Base-by-base conservation (phyloP, 169 alveolate genomes). In the Eimeria mitis region DNA sequence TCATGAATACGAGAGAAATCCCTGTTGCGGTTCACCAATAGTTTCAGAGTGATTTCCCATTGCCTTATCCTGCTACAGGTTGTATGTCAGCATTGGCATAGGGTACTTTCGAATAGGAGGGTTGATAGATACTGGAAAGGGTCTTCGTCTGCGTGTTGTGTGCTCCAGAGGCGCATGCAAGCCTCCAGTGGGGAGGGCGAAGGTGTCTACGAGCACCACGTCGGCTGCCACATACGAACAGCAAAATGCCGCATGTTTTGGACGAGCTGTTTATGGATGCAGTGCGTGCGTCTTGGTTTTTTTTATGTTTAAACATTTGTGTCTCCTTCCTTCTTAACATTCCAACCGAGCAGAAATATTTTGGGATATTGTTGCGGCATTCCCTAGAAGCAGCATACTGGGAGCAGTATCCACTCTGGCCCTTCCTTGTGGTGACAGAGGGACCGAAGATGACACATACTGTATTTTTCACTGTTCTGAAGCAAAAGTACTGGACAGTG, bases 231-330 rank as follows among this genome's bases (percentile, higher is more conserved):
- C 56, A 23, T 73, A 40, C 19, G 49, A 42, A 2, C 4, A 40
- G 54, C 52, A 23, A 34, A 34, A 34, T 0, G 47, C n/a, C 28
- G 9, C 2, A 23, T 16, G 83, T 1, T 19, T 16, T 9, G 9
- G 21, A 7, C 19, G 56, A 3, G 56, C 40, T 73, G 54, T 73
- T 14, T 40, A 21, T 37, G 83, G 34, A 23, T 40, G 54, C 83
- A 73, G 83, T 73, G 83, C 14, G 83, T 73, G 40, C 83, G 83
- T 73, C 40, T 73, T 37, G 56, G 56, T 56, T 40, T 31, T 25
- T 52, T 70, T 31, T 4, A 1, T 37, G 52, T 37, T 37, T 34
- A 13, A 8, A 21, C 75, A 8, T 14, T 7, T 6, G 47, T 34
- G 78, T 2, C 47, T 49, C 78, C 79, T 37, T 31, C 79, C n/a